A percentile compares a stretch with the other conserved stretches of the same genome.
phyloP scores from a whole-genome alignment of 306 rosid species.

The Canavalia ensiformis region DNA sequence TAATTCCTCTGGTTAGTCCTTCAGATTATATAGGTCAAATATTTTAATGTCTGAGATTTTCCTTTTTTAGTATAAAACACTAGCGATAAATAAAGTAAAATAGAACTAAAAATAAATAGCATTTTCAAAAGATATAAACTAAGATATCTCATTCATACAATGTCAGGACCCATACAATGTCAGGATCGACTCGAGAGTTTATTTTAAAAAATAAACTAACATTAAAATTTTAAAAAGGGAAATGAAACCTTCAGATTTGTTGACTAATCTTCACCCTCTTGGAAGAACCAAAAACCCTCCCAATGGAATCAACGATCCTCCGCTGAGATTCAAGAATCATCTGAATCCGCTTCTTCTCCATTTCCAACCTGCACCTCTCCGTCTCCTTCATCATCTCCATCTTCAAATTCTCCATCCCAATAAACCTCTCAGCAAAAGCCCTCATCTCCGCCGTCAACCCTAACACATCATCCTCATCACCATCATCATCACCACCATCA shows the following conservation, averaged over 20 bases:
- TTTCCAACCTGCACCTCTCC: conserved; percentile 74
- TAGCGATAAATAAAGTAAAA: too few relatives aligned
- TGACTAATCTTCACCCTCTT: conserved; percentile 55
- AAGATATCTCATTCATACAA: too few relatives aligned
- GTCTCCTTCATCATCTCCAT: conserved; percentile 86
- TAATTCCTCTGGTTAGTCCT: not conserved
- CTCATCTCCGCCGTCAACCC: conserved; percentile 72
- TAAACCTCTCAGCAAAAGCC: conserved; percentile 63
- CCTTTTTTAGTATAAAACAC: too few relatives aligned
- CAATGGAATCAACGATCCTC: conserved; percentile 79
- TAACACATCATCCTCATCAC: conserved; percentile 26
- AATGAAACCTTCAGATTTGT: conserved; percentile 39
- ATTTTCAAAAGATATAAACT: too few relatives aligned
- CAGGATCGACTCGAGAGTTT: too few relatives aligned
- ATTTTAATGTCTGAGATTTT: too few relatives aligned
- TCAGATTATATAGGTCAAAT: too few relatives aligned
- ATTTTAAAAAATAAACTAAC: not conserved
- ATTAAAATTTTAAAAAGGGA: not conserved
- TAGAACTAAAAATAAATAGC: too few relatives aligned
- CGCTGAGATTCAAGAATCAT: conserved; percentile 75
- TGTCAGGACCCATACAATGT: too few relatives aligned
- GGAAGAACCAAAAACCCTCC: conserved; percentile 63
- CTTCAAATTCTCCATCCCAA: conserved; percentile 81
- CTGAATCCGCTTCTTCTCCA: conserved; percentile 78
- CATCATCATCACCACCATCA: conserved; percentile 28